Conservation (phyloP, 140 eudicot genomes). For the Cichorium intybus region DNA sequence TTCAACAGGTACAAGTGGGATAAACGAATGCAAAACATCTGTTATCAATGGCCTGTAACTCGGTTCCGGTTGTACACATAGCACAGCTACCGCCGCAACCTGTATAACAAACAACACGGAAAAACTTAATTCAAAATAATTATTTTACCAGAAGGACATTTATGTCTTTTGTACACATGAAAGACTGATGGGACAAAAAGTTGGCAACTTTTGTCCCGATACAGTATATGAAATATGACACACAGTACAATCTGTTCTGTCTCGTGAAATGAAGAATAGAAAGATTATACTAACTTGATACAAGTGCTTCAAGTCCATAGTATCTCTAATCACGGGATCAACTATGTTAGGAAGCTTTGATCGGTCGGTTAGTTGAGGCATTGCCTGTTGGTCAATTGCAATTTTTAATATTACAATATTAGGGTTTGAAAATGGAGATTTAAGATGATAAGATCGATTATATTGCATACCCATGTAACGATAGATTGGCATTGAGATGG, state of each 20-base stretch:
- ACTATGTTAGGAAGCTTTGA: slow-evolving; percentile 80
- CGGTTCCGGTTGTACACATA: slow-evolving; percentile 96
- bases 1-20: slow-evolving; percentile 92
- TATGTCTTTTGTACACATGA: background rate
- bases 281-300: slow-evolving; percentile 63
- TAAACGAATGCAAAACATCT: slow-evolving; percentile 88
- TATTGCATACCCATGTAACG: slow-evolving; percentile 73
- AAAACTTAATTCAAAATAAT: too few species aligned
- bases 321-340: slow-evolving; percentile 69
- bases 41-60: slow-evolving; percentile 91
- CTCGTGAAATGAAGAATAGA: background rate
- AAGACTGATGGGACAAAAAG: background rate
- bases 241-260: background rate
- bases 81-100: slow-evolving; percentile 98
- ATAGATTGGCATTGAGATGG: slow-evolving; percentile 73
- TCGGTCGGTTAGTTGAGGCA: slow-evolving; percentile 90
- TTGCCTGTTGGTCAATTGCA: slow-evolving; percentile 53
- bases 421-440: background rate
- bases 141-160: background rate
- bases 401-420: background rate
- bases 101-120: slow-evolving; percentile 2
- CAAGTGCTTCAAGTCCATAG: slow-evolving; percentile 87
- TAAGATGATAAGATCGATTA: background rate
- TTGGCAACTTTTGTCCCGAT: background rate
- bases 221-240: background rate